Base-by-base conservation (phyloP, 768 basidiomycete species). In the Collybia mongolica region DNA sequence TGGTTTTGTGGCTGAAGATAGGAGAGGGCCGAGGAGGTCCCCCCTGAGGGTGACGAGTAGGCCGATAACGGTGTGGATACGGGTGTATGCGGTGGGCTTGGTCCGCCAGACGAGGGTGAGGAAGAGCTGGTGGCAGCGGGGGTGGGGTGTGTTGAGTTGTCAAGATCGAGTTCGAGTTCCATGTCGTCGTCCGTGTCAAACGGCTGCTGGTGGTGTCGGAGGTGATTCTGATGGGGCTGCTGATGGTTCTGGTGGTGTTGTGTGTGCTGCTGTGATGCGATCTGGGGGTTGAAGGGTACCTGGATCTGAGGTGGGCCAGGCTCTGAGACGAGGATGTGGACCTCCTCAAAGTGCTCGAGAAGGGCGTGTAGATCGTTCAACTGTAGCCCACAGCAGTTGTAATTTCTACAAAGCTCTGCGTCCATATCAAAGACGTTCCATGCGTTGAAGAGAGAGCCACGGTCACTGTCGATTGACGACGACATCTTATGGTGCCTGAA, bases 331-430 rank as follows among this genome's bases (percentile, higher is more conserved):
- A 90, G 79, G 64, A 95, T 88, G 64, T 96, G 93, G 41, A 84
- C 83, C 52, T 93, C 88, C 61, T 96, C 93, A 56, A 95, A 94
- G 63, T 96, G 93, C 67, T 95, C 91, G 2, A 96, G 79, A 9
- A 96, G 83, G 2, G 90, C 87, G 53, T 90, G 88, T 0, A 90
- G 77, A 59, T 90, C 88, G 26, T 78, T 59, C 5, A 90, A 74
- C 51, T 83, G 76, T 28, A 83, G 71, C 8, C 92, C 93, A 63
- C 93, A 97, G 69, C 94, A 97, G 1, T 84, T 84, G 72, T 93
- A 97, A 65, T 96, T 86, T 55, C 87, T 84, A 66, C 90, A 92
- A 15, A 89, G 71, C 55, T 92, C 90, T 54, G 84, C 86, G 60
- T 90, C 86, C 44, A 79, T 75, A 59, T 86, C 83, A 54, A 84